Percentiles rank a stretch among this genome's conserved stretches.
These are phyloP conservation scores for Carex scoparia DNA, from an alignment of 176 grass and related monocot genomes.

Conservation along the genomic window DNA sequence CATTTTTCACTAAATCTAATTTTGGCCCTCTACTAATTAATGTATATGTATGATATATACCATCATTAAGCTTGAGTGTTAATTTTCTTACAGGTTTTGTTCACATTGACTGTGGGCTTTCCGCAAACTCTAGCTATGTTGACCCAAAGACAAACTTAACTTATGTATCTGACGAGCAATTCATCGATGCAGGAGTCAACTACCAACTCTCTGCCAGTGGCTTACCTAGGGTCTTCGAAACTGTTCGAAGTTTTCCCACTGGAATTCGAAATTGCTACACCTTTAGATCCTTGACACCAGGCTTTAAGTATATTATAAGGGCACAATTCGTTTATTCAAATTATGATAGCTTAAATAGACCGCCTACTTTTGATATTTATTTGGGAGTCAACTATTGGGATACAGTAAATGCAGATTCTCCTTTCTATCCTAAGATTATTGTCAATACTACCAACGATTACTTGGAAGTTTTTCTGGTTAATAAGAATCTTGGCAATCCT, in stretches of 20 bases:
- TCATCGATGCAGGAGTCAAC: background rate
- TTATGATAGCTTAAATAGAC: slow-evolving; percentile 34
- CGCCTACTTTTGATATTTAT: slow-evolving; percentile 40
- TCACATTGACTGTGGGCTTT: too few species aligned
- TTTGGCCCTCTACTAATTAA: too few species aligned
- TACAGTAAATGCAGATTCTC: background rate
- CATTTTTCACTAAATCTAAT: too few species aligned
- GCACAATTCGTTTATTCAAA: slow-evolving; percentile 41
- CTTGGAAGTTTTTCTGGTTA: slow-evolving; percentile 40
- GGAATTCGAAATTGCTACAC: slow-evolving; percentile 38
- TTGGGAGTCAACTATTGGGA: slow-evolving; percentile 36
- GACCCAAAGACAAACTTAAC: too few species aligned
- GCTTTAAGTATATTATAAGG: slow-evolving; percentile 41
- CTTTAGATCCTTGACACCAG: slow-evolving; percentile 26
- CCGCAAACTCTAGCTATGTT: too few species aligned
- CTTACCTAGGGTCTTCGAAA: background rate
- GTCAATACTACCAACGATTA: slow-evolving; percentile 30
- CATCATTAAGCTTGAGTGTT: too few species aligned
- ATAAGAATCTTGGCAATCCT: slow-evolving; percentile 29
- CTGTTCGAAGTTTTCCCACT: slow-evolving; percentile 29
- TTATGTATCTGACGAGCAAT: too few species aligned
- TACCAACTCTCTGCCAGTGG: slow-evolving; percentile 23
- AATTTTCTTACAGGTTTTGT: too few species aligned
- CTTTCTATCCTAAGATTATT: slow-evolving; percentile 35
- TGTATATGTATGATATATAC: too few species aligned